Conservation (phyloP, 176 grass and related monocot species). For the Oryza punctata region DNA sequence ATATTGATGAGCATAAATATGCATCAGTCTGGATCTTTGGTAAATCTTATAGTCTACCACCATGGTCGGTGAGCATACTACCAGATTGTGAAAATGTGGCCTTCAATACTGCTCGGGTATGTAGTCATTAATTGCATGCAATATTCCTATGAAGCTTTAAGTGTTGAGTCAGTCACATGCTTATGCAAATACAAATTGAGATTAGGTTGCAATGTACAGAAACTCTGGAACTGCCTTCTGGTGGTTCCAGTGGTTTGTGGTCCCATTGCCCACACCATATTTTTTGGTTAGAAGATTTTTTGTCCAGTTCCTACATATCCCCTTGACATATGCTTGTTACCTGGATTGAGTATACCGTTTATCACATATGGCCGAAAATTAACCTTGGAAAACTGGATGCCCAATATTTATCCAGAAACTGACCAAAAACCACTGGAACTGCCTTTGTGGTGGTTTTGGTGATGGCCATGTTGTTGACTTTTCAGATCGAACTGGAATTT, state of each 20-base stretch:
- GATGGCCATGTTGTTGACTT: background rate
- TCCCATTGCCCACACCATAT: background rate
- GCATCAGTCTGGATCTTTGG: constrained; percentile 81
- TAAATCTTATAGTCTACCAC: constrained; percentile 72
- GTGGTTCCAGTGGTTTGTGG: background rate
- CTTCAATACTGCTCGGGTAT: constrained; percentile 51
- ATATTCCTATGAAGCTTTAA: background rate
- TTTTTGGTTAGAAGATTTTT: background rate
- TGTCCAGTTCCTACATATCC: background rate
- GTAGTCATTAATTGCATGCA: background rate
- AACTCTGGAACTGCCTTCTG: background rate
- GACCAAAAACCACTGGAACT: background rate
- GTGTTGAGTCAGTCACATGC: background rate
- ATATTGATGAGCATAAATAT: constrained; percentile 90
- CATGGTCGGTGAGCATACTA: constrained; percentile 98
- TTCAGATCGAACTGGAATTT: background rate
- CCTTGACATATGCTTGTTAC: background rate
- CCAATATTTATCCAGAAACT: background rate
- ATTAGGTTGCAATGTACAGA: background rate
- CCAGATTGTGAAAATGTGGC: constrained; percentile 86
- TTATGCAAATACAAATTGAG: background rate
- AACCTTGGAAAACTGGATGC: background rate
- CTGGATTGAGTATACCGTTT: background rate
- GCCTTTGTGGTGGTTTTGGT: background rate
- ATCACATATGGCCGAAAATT: background rate